Evolutionary conservation across 306 rosid species (phyloP), one percentile per base, ranked within the genome.

Genomic region (Hippophae gyantsensis): DNA sequence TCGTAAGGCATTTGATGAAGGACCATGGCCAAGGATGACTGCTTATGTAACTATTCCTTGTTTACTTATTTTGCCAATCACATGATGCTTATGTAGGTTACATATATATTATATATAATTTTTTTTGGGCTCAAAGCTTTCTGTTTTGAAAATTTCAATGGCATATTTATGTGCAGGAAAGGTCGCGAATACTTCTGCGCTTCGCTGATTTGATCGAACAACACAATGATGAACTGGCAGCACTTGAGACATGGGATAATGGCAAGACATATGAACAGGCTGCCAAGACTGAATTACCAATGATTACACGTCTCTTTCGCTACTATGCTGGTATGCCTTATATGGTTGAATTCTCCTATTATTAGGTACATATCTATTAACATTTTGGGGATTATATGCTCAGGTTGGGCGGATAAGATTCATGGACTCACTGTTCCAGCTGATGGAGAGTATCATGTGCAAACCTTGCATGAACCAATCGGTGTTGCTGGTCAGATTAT

Each of bases 381-480:
- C 2, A 8, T 44, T 40, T 44, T 13, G 5, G 5, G 38, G 38
- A 2, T 18, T 7, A 66, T 64, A 49, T 41, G 41, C 68, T 25
- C 89, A 87, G 96, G 98, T 11, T 90, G 98, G 98, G 83, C 96
- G 5, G 98, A 90, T 75, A 90, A 90, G 81, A 85, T 90, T 77
- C 98, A 90, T 49, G 98, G 98, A 23, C 45, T 90, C 59, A 90
- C 98, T 3, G 89, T 87, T 18, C 98, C 95, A 0, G 95, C 87
- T 4, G 98, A 90, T 80, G 96, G 98, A 57, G 13, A 80, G 26
- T 66, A 90, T 70, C 98, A 90, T 74, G 71, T 90, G 27, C 89
- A 87, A 59, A 77, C 81, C 4, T 76, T 90, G 85, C 98, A 87
- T 13, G 98, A 90, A 63, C 98, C 98, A 64, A 81, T 90, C 56